phyloP scores from a whole-genome alignment of 352 stramenopile genomes.

The Lagenidium giganteum region DNA sequence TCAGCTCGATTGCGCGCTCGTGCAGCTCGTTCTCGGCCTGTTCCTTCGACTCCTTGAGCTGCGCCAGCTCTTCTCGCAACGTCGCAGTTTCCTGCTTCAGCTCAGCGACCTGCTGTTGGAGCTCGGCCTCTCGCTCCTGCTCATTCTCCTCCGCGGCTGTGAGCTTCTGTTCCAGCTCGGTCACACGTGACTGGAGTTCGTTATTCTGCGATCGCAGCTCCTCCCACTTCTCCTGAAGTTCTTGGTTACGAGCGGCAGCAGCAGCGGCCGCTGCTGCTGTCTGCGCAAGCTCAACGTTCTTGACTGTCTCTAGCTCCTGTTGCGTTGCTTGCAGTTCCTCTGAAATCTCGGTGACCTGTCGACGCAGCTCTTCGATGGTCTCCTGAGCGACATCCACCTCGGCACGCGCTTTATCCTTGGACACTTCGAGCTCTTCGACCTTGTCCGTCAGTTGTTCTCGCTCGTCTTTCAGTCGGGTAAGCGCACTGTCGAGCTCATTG shows the following conservation, averaged over 20 bases:
- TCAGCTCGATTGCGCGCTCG: slow-evolving; percentile 22
- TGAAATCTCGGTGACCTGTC: slow-evolving; percentile 43
- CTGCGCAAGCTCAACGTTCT: slow-evolving; percentile 23
- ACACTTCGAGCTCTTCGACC: slow-evolving; percentile 24
- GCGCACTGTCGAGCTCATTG: slow-evolving; percentile 28
- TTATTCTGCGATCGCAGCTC: slow-evolving; percentile 32
- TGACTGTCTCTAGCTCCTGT: slow-evolving; percentile 29
- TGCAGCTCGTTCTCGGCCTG: slow-evolving; percentile 31
- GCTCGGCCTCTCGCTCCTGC: slow-evolving; percentile 21
- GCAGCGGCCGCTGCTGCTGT: slow-evolving; percentile 26
- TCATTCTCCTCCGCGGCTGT: slow-evolving; percentile 17
- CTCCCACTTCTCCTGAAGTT: slow-evolving; percentile 27
- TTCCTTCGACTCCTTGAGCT: slow-evolving; percentile 28
- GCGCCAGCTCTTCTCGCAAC: slow-evolving; percentile 29
- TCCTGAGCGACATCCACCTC: slow-evolving; percentile 27
- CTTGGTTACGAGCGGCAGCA: slow-evolving; percentile 29
- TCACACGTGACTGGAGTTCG: slow-evolving; percentile 31
- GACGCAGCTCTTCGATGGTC: slow-evolving; percentile 22
- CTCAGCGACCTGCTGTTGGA: slow-evolving; percentile 31
- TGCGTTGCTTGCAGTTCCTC: slow-evolving; percentile 31
- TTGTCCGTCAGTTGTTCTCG: slow-evolving; percentile 26
- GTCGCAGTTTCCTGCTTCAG: slow-evolving; percentile 29
- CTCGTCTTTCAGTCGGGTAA: slow-evolving; percentile 38
- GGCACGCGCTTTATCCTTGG: no score
- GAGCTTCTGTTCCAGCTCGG: slow-evolving; percentile 34